phyloP scores from a whole-genome alignment of 805 yeast species.

The Starmerella sp. region DNA sequence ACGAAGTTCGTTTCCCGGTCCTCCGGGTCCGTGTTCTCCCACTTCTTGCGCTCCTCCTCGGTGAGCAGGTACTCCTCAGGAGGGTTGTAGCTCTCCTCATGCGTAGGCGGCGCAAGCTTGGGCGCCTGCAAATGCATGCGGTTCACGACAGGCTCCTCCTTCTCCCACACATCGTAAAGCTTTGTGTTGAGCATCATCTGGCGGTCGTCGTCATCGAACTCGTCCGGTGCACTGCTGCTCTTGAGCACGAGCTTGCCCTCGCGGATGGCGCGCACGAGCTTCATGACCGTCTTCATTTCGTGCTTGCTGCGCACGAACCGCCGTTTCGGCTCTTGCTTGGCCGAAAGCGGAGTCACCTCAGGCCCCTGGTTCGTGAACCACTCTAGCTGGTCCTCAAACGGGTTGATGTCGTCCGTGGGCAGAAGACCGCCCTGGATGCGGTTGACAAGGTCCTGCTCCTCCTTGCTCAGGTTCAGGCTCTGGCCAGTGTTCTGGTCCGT shows the following conservation, averaged over 20 bases:
- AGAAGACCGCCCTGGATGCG: slow-evolving; percentile 77
- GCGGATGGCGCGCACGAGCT: slow-evolving; percentile 88
- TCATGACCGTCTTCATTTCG: slow-evolving; percentile 94
- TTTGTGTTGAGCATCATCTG: slow-evolving; percentile 27
- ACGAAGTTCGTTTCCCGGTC: slow-evolving; percentile 71
- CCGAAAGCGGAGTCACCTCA: slow-evolving; percentile 84
- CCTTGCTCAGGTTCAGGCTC: slow-evolving; percentile 67
- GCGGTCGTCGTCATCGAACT: slow-evolving; percentile 40
- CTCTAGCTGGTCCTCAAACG: slow-evolving; percentile 87
- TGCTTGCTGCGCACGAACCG: slow-evolving; percentile 93
- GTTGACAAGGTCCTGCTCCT: slow-evolving; percentile 78
- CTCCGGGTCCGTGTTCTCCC: slow-evolving; percentile 57
- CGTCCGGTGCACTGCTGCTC: slow-evolving; percentile 40
- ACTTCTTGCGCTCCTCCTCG: slow-evolving; percentile 62
- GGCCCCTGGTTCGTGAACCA: slow-evolving; percentile 67
- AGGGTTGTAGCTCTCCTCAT: slow-evolving; percentile 94
- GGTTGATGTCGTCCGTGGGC: slow-evolving; percentile 69
- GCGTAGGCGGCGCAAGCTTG: slow-evolving; percentile 87
- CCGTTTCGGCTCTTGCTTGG: slow-evolving; percentile 94
- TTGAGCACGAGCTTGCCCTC: slow-evolving; percentile 89
- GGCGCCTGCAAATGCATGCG: slow-evolving; percentile 89
- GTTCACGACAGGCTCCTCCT: slow-evolving; percentile 49
- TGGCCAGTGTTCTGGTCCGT: slow-evolving; percentile 82
- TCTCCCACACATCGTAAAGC: slow-evolving; percentile 74
- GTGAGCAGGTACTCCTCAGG: slow-evolving; percentile 86